Percentiles rank a stretch among this genome's conserved stretches.
These are phyloP conservation scores for Phlebopus sp. DNA, from an alignment of 1,284 basidiomycete genomes.

Conservation along the genomic window DNA sequence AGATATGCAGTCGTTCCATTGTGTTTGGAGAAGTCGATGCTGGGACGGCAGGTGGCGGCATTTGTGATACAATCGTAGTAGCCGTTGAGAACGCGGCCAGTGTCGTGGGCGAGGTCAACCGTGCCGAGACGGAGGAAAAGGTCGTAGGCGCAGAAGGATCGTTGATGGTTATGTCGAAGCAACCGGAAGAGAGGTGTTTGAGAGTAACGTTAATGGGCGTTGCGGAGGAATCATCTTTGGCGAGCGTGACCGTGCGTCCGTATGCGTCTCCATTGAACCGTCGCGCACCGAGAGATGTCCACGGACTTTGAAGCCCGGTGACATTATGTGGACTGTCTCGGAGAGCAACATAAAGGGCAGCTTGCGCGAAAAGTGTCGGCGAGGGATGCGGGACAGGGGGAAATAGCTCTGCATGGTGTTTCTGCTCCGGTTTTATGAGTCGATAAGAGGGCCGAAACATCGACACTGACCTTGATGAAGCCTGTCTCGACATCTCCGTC, in stretches of 20 bases:
- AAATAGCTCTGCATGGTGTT: conserved; percentile 78
- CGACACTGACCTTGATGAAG: conserved; percentile 70
- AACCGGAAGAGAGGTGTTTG: conserved; percentile 37
- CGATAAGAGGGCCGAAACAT: background rate
- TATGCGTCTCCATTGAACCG: conserved; percentile 75
- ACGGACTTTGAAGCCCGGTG: conserved; percentile 42
- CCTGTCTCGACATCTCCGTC: conserved; percentile 88
- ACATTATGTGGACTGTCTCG: conserved; percentile 49
- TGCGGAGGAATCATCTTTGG: conserved; percentile 46
- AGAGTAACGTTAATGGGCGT: conserved; percentile 46
- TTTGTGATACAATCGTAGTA: conserved; percentile 74
- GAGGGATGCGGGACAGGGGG: conserved; percentile 57
- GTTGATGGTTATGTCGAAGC: conserved; percentile 54
- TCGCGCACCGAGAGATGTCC: conserved; percentile 66
- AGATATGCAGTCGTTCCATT: conserved; percentile 71
- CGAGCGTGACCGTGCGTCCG: conserved; percentile 57
- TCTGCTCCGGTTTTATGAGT: conserved; percentile 41
- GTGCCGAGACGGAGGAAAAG: conserved; percentile 54
- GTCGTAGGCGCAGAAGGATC: conserved; percentile 34
- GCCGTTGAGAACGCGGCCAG: conserved; percentile 46
- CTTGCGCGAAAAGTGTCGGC: conserved; percentile 69
- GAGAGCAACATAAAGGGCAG: conserved; percentile 72
- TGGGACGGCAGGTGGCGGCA: conserved; percentile 47
- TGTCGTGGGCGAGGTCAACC: conserved; percentile 49
- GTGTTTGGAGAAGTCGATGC: conserved; percentile 49